Percentiles rank a stretch among this genome's conserved stretches.
phyloP scores from a whole-genome alignment of 345 rosid species.

The Eutrema heterophyllum region DNA sequence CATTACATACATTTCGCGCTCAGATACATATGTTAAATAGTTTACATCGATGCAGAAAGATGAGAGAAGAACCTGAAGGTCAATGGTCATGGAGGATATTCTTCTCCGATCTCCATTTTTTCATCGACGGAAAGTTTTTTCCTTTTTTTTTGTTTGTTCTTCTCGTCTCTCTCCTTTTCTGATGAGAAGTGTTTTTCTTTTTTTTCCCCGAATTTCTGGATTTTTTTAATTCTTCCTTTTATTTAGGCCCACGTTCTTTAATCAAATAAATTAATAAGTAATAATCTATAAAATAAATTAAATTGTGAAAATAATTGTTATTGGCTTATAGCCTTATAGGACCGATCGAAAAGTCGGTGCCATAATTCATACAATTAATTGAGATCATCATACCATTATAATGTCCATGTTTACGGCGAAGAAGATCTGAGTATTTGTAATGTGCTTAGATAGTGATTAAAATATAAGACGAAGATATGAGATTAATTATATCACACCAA shows the following conservation, averaged over 20 bases:
- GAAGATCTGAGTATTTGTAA: background rate
- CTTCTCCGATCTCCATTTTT: constrained; percentile 48
- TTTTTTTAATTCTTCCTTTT: background rate
- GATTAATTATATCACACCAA: background rate
- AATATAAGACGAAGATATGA: background rate
- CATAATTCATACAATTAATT: background rate
- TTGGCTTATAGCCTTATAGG: background rate
- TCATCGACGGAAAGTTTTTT: constrained; percentile 26
- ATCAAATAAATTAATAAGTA: background rate
- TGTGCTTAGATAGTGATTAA: background rate
- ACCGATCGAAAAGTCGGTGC: constrained; percentile 19
- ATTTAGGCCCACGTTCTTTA: constrained; percentile 4
- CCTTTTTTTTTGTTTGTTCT: constrained; percentile 22
- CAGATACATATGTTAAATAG: background rate
- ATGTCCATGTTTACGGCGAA: background rate
- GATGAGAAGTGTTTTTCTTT: background rate
- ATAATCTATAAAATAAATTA: background rate
- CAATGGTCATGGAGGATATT: constrained; percentile 39
- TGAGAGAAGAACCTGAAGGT: constrained; percentile 32
- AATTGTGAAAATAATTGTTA: background rate
- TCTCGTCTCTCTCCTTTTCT: constrained; percentile 5
- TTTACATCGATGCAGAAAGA: background rate
- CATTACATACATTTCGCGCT: background rate
- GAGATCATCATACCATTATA: background rate
- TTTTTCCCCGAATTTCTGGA: background rate